Conservation (phyloP, 768 basidiomycete genomes). For the Collybiopsis confluens region DNA sequence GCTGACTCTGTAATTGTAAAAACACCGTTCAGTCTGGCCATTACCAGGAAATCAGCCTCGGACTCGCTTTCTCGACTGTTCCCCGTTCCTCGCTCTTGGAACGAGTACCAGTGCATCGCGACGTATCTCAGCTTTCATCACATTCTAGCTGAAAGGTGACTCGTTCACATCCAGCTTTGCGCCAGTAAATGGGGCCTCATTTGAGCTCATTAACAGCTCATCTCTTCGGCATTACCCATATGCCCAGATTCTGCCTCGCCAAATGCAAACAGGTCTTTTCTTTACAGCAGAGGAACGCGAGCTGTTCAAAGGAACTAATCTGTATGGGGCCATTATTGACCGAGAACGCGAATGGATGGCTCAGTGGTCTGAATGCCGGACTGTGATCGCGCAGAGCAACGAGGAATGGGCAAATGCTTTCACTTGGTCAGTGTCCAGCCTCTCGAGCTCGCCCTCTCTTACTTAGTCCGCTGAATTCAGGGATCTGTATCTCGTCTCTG, state of each 20-base stretch:
- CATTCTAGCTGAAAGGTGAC: conserved; percentile 12
- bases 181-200: conserved; percentile 1
- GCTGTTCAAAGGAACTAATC: conserved; percentile 71
- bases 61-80: conserved; percentile 40
- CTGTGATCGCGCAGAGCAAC: conserved; percentile 31
- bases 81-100: conserved; percentile 32
- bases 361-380: conserved; percentile 58
- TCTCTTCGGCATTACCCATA: conserved; percentile 54
- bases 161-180: not conserved
- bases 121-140: conserved; percentile 63
- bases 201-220: conserved; percentile 9
- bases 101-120: conserved; percentile 65
- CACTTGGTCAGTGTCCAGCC: conserved; percentile 53
- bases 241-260: conserved; percentile 58
- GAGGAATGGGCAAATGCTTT: conserved; percentile 44
- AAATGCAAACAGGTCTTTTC: conserved; percentile 69
- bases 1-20: conserved; percentile 54
- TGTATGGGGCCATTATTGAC: conserved; percentile 73
- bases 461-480: conserved; percentile 31
- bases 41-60: conserved; percentile 50
- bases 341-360: conserved; percentile 54
- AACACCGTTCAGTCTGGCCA: conserved; percentile 62
- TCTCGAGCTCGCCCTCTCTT: conserved; percentile 5
- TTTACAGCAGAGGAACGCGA: conserved; percentile 62
- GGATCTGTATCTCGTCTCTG: conserved; percentile 65